These are phyloP conservation scores for Blyttiomyces sp. DNA, from an alignment of 371 early-diverging fungal species.

Conservation along the genomic window DNA sequence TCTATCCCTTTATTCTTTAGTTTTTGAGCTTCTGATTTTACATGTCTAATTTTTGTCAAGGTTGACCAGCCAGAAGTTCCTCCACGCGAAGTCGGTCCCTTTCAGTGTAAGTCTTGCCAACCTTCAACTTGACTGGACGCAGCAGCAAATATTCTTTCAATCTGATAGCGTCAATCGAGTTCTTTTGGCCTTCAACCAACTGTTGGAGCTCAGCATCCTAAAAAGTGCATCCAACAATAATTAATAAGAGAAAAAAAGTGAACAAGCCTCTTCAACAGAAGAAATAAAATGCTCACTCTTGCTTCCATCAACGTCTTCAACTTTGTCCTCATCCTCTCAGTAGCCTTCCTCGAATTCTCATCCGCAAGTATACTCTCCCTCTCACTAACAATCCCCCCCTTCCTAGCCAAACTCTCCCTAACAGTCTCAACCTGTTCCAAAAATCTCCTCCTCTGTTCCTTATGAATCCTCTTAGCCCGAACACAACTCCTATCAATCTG, in stretches of 20 bases:
- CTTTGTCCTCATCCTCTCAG: slow-evolving; percentile 34
- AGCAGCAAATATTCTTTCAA: slow-evolving; percentile 38
- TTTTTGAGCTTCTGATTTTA: too few species aligned
- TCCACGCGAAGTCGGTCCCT: slow-evolving; percentile 39
- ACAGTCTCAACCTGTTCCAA: slow-evolving; percentile 19
- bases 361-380: slow-evolving; percentile 17
- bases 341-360: slow-evolving; percentile 20
- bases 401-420: slow-evolving; percentile 22
- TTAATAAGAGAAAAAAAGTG: neutral
- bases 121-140: slow-evolving; percentile 14
- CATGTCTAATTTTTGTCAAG: too few species aligned
- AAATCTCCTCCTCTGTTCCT: slow-evolving; percentile 11
- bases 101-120: slow-evolving; percentile 26
- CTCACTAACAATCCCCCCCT: slow-evolving; percentile 12
- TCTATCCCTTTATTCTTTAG: too few species aligned
- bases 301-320: slow-evolving; percentile 14
- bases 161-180: slow-evolving; percentile 47
- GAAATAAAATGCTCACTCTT: slow-evolving; percentile 16
- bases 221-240: neutral
- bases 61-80: slow-evolving; percentile 36
- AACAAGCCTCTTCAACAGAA: neutral
- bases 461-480: slow-evolving; percentile 16
- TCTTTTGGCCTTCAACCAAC: slow-evolving; percentile 47
- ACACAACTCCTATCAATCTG: slow-evolving; percentile 32
- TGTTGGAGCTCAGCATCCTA: slow-evolving; percentile 44